Conservation (phyloP, 2,329 filamentous ascomycete species). For the Beauveria australis region DNA sequence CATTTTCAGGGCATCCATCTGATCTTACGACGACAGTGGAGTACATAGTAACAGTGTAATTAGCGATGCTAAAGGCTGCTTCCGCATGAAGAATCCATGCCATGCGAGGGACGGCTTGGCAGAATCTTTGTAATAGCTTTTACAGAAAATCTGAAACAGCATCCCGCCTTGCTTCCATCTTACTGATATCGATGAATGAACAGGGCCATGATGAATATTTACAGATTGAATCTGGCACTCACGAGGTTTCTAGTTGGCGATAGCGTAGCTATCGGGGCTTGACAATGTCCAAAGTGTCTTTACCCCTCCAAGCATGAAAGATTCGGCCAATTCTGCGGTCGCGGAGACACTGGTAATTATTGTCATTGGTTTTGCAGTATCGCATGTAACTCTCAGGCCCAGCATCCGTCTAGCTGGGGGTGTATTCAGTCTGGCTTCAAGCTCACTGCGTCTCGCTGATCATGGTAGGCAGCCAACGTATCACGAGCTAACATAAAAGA, state of each 20-base stretch:
- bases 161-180: not conserved
- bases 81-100: no score
- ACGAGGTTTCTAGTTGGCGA: conserved; percentile 14
- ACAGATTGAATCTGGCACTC: conserved; percentile 9
- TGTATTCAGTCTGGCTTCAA: conserved; percentile 14
- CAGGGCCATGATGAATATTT: not conserved
- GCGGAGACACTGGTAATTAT: conserved; percentile 16
- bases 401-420: conserved; percentile 13
- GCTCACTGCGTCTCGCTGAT: conserved; percentile 17
- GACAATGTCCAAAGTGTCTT: conserved; percentile 15
- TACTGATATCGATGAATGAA: no score
- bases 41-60: no score
- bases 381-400: conserved; percentile 13
- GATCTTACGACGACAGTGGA: no score
- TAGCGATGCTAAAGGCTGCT: no score
- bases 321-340: conserved; percentile 15
- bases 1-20: no score
- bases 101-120: no score
- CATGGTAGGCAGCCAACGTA: conserved; percentile 13
- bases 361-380: conserved; percentile 15
- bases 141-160: no score
- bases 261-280: conserved; percentile 14
- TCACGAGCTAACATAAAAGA: no score
- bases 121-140: no score
- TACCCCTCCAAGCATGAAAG: conserved; percentile 15